These are phyloP conservation scores for Colletotrichum horii DNA, from an alignment of 2,329 filamentous ascomycete genomes.

Conservation along the genomic window DNA sequence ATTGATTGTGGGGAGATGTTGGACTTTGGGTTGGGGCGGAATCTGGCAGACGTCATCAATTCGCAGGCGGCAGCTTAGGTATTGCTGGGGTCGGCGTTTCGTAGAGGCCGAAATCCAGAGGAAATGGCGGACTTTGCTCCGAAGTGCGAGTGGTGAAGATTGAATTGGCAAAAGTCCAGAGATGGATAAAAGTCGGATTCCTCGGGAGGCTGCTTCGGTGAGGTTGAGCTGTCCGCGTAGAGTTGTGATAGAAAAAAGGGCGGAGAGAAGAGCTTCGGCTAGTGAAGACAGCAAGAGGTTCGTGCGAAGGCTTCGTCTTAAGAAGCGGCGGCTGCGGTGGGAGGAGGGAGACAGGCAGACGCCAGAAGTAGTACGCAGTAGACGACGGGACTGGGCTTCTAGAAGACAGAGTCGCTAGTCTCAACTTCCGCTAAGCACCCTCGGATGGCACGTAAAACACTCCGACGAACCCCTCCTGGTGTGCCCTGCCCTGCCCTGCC, in stretches of 20 bases:
- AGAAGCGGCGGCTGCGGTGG: not conserved
- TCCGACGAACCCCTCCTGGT: not conserved
- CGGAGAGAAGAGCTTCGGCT: not conserved
- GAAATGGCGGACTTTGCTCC: not conserved
- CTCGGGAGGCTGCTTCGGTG: not conserved
- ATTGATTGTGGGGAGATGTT: not conserved
- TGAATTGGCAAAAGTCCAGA: not conserved
- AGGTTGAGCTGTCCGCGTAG: not conserved
- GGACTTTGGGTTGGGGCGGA: not conserved
- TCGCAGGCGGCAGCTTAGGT: not conserved
- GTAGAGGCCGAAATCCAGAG: not conserved
- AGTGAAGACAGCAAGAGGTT: not conserved
- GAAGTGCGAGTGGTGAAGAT: not conserved
- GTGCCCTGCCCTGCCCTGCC: not conserved
- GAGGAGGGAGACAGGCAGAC: not conserved
- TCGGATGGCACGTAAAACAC: slow-evolving; percentile 5
- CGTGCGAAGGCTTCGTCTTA: slow-evolving; percentile 5
- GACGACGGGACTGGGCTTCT: not conserved
- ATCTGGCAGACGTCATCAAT: slow-evolving; percentile 12
- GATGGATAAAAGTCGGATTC: not conserved
- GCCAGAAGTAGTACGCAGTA: not conserved
- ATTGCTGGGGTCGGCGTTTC: not conserved
- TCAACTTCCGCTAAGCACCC: not conserved
- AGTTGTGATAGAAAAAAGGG: not conserved
- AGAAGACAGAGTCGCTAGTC: not conserved